Evolutionary conservation across 2,329 filamentous ascomycete species (phyloP).

Genomic region (Xylariaceae sp.): DNA sequence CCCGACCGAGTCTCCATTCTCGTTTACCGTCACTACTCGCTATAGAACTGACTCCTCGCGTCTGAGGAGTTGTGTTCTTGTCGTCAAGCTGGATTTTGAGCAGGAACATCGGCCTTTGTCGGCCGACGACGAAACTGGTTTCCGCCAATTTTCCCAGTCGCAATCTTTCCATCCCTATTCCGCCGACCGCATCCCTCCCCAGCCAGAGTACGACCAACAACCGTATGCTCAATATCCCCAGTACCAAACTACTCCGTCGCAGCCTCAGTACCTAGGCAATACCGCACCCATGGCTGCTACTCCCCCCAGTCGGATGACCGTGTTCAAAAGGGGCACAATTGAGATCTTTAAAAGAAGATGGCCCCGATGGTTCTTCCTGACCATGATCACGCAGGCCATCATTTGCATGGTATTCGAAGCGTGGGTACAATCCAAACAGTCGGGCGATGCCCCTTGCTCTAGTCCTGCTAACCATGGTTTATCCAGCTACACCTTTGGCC

Average conservation of each 20-base stretch:
- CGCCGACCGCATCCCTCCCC: conserved; percentile 17
- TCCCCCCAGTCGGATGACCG: conserved; percentile 30
- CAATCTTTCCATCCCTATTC: conserved; percentile 19
- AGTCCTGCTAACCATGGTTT: conserved; percentile 11
- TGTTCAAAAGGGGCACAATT: conserved; percentile 46
- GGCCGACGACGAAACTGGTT: conserved; percentile 25
- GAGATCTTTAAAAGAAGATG: conserved; percentile 79
- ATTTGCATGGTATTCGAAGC: conserved; percentile 80
- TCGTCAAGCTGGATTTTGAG: conserved; percentile 29
- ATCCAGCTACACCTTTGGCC: conserved; percentile 77
- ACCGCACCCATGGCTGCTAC: conserved; percentile 33
- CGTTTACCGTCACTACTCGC: conserved; percentile 2
- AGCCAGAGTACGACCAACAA: conserved; percentile 20
- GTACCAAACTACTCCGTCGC: conserved; percentile 17
- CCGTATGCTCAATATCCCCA: conserved; percentile 28
- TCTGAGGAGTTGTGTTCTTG: conserved; percentile 21
- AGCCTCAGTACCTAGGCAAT: conserved; percentile 24
- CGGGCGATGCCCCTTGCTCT: not conserved
- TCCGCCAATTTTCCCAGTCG: conserved; percentile 25
- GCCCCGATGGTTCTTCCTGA: conserved; percentile 79
- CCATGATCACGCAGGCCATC: conserved; percentile 69
- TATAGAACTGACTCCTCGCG: conserved; percentile 22
- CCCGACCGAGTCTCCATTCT: conserved; percentile 1
- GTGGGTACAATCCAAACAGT: conserved; percentile 48
- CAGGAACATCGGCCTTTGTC: conserved; percentile 24